Evolutionary conservation across 345 rosid species (phyloP).

Genomic region (Salix suchowensis): DNA sequence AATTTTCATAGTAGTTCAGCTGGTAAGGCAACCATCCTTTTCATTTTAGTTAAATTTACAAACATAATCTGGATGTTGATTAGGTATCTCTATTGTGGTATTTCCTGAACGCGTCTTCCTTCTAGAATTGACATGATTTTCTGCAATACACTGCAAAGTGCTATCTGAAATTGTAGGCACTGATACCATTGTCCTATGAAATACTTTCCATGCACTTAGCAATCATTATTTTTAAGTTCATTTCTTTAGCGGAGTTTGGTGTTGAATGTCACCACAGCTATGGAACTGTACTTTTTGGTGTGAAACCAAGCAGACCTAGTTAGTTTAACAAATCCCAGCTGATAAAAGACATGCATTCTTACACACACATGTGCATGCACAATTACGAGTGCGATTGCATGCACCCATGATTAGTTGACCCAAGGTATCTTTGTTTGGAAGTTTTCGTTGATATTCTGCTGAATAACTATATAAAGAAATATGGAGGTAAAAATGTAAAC

Average conservation of each 20-base stretch:
- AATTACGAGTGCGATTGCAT: not conserved
- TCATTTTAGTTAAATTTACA: constrained; percentile 1
- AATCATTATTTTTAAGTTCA: not conserved
- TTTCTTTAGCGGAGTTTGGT: not conserved
- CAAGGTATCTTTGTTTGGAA: not conserved
- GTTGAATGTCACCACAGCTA: not conserved
- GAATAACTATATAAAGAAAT: not conserved
- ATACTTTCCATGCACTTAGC: not conserved
- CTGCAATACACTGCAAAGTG: not conserved
- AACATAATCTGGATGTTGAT: not conserved
- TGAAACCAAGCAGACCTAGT: not conserved
- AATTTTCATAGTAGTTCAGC: constrained; percentile 87
- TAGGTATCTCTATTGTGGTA: not conserved
- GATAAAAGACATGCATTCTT: not conserved
- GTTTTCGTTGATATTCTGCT: not conserved
- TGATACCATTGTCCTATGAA: not conserved
- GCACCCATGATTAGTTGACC: not conserved
- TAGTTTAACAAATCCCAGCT: not conserved
- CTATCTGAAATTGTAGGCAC: not conserved
- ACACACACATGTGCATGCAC: not conserved
- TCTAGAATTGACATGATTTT: not conserved
- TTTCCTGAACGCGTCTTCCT: not conserved
- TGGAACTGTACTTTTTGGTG: not conserved
- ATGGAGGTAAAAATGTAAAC: not conserved
- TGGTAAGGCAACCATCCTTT: constrained; percentile 46